A percentile compares a stretch with the other conserved stretches of the same genome.
phyloP scores from a whole-genome alignment of 176 grass and related monocot species.

The Saccharum spontaneum region DNA sequence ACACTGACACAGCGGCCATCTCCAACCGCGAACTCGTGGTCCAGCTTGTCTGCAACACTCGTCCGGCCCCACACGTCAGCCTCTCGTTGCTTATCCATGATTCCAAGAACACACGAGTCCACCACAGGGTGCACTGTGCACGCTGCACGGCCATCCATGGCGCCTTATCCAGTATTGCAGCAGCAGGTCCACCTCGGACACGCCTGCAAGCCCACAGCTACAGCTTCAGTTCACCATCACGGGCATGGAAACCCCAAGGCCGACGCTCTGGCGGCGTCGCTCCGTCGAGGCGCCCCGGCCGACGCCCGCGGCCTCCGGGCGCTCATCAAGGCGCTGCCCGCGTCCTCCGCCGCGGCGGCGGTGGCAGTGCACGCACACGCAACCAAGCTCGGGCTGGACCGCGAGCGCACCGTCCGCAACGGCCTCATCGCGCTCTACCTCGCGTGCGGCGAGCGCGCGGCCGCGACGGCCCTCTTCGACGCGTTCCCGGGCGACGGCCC shows the following conservation, averaged over 20 bases:
- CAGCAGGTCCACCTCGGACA: neutral
- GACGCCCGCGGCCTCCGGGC: neutral
- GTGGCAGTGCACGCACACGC: conserved; percentile 4
- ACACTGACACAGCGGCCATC: too few relatives aligned
- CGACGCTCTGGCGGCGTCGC: neutral
- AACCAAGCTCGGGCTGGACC: conserved; percentile 17
- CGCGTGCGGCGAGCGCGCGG: neutral
- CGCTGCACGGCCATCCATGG: neutral
- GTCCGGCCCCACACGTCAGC: neutral
- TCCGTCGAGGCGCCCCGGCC: neutral
- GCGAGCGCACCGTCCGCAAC: conserved; percentile 30
- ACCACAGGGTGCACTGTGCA: neutral
- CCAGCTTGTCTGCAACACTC: too few relatives aligned
- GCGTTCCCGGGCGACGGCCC: conserved; percentile 8
- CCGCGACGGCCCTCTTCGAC: neutral
- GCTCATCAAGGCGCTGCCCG: neutral
- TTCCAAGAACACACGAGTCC: neutral
- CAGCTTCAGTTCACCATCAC: neutral
- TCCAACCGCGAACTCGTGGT: too few relatives aligned
- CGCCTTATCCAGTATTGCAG: neutral
- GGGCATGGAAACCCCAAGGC: neutral
- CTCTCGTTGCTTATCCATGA: neutral
- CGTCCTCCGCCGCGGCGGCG: neutral
- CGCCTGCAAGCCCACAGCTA: neutral
- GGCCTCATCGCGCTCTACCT: conserved; percentile 46